Conservation (phyloP, 805 yeast genomes). For the Tanozyma kutaoensis region DNA sequence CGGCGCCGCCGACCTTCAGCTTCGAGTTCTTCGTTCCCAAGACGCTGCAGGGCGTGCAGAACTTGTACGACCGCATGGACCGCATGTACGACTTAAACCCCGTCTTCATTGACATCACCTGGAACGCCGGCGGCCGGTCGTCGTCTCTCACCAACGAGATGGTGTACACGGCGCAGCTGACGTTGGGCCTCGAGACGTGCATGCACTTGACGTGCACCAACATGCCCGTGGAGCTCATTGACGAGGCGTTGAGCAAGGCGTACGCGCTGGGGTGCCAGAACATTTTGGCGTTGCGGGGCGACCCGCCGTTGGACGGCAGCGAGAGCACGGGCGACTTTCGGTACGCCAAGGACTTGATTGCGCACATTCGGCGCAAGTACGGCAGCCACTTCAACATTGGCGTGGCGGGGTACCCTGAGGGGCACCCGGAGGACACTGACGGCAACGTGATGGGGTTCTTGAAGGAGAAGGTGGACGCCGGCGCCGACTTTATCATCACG, state of each 20-base stretch:
- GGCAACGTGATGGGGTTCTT: constrained; percentile 41
- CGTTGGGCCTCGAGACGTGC: constrained; percentile 87
- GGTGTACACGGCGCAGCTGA: constrained; percentile 82
- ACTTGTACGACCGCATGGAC: constrained; percentile 93
- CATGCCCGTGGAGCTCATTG: constrained; percentile 73
- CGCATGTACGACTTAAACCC: constrained; percentile 91
- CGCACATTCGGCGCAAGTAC: constrained; percentile 59
- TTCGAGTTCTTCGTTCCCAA: constrained; percentile 97
- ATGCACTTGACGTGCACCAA: constrained; percentile 97
- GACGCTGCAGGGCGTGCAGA: constrained; percentile 93
- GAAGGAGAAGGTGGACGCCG: constrained; percentile 85
- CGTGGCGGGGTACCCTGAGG: constrained; percentile 96
- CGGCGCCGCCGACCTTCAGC: constrained; percentile 64
- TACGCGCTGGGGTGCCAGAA: constrained; percentile 89
- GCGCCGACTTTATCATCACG: constrained; percentile 88
- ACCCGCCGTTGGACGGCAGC: constrained; percentile 71
- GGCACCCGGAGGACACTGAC: constrained; percentile 74
- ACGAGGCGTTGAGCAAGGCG: constrained; percentile 75
- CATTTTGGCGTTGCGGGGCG: constrained; percentile 90
- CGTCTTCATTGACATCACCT: constrained; percentile 86
- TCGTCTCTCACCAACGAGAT: constrained; percentile 80
- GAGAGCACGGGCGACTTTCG: constrained; percentile 74
- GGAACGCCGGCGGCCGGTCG: constrained; percentile 96
- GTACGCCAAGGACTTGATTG: constrained; percentile 79
- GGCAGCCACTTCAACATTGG: constrained; percentile 91